A percentile compares a stretch with the other conserved stretches of the same genome.
Evolutionary conservation across 2,329 filamentous ascomycete species (phyloP).

Genomic region (Hymenoscyphus occultus): DNA sequence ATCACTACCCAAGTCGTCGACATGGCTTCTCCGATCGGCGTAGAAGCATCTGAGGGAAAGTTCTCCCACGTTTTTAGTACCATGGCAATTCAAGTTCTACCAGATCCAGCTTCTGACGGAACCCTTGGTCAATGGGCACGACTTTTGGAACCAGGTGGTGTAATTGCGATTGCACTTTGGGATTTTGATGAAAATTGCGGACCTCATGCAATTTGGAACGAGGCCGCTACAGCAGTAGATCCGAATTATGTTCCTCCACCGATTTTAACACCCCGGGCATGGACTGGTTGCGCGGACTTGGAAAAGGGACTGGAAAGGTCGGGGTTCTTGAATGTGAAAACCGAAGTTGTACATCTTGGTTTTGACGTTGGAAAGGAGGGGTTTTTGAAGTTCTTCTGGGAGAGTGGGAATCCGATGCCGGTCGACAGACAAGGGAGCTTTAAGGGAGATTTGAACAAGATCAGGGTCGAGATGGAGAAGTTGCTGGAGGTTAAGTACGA

Average conservation of each 20-base stretch:
- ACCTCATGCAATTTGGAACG: constrained; percentile 9
- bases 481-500: constrained; percentile 9
- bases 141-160: constrained; percentile 6
- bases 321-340: constrained; percentile 10
- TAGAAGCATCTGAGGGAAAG: neutral
- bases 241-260: constrained; percentile 9
- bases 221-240: constrained; percentile 5
- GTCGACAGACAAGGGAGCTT: constrained; percentile 6
- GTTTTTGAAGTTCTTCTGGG: constrained; percentile 12
- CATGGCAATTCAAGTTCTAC: constrained; percentile 13
- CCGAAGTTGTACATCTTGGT: constrained; percentile 3
- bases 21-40: constrained; percentile 11
- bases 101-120: constrained; percentile 1
- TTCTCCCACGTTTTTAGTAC: constrained; percentile 17
- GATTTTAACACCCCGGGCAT: neutral
- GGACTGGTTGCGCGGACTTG: constrained; percentile 1
- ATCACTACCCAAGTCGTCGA: constrained; percentile 16
- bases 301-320: constrained; percentile 6
- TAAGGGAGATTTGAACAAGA: constrained; percentile 11
- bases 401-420: constrained; percentile 9
- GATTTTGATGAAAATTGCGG: constrained; percentile 14
- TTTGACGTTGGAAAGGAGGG: constrained; percentile 13
- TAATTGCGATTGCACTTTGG: constrained; percentile 11
- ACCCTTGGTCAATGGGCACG: constrained; percentile 8
- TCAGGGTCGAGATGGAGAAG: constrained; percentile 12